Evolutionary conservation across 2,329 filamentous ascomycete species (phyloP).

Genomic region (Penicillium sp.): DNA sequence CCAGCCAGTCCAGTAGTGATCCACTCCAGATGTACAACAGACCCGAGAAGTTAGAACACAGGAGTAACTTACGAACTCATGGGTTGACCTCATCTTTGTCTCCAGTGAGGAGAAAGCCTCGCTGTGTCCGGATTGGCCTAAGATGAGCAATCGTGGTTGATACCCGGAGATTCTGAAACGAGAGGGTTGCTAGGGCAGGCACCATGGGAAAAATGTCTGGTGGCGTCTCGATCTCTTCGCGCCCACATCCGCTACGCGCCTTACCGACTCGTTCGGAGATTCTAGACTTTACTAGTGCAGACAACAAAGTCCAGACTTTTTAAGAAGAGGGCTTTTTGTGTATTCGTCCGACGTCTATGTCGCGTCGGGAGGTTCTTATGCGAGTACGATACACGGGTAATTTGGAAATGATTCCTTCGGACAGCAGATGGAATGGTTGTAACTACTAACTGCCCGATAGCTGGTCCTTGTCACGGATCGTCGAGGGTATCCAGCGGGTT

Average conservation of each 20-base stretch:
- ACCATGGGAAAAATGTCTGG: background rate
- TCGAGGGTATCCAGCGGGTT: too few species aligned
- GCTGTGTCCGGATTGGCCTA: background rate
- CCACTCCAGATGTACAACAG: background rate
- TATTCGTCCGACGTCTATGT: background rate
- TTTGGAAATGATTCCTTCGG: background rate
- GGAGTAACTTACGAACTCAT: too few species aligned
- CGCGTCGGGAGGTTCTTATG: background rate
- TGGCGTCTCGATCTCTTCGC: background rate
- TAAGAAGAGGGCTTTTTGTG: background rate
- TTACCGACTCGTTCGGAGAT: background rate
- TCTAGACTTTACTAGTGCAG: background rate
- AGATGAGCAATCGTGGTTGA: background rate
- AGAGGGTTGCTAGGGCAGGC: background rate
- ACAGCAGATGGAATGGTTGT: background rate
- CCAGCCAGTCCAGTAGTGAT: background rate
- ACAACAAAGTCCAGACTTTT: background rate
- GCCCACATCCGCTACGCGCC: background rate
- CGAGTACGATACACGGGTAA: too few species aligned
- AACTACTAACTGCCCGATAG: too few species aligned
- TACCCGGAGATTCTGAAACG: background rate
- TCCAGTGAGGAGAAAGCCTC: background rate
- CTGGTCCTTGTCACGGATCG: too few species aligned
- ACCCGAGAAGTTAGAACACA: too few species aligned
- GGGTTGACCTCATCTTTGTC: too few species aligned